phyloP scores from a whole-genome alignment of 1,284 basidiomycete genomes.

The Polyporus tsugae region DNA sequence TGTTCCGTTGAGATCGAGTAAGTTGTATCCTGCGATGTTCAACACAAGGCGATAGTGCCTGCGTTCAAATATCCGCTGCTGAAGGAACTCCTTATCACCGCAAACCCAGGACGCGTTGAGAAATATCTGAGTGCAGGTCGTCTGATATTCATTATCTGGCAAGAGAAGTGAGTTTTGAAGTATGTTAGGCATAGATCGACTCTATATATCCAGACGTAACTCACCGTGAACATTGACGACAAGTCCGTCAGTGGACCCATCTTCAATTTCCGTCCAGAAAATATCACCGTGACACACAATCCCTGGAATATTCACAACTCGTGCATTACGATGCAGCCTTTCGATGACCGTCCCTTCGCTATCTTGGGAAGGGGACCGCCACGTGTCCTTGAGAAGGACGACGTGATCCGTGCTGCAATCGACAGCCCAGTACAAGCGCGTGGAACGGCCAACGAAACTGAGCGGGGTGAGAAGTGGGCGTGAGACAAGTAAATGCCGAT shows the following conservation, averaged over 20 bases:
- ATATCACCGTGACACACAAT: not conserved
- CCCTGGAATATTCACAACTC: not conserved
- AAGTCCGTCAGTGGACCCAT: not conserved
- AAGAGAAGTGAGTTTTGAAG: too few species aligned
- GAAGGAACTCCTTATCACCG: not conserved
- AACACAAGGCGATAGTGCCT: not conserved
- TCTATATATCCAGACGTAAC: too few species aligned
- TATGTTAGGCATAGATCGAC: too few species aligned
- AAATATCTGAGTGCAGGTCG: not conserved
- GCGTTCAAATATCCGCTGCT: not conserved
- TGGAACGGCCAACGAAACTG: slow-evolving; percentile 3
- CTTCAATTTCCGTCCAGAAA: not conserved
- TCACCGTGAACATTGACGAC: not conserved
- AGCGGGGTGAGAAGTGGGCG: slow-evolving; percentile 12
- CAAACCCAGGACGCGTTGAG: not conserved
- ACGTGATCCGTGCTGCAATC: not conserved
- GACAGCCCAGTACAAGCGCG: slow-evolving; percentile 18
- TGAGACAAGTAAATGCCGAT: slow-evolving; percentile 11
- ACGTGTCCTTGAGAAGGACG: slow-evolving; percentile 22
- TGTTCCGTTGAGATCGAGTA: not conserved
- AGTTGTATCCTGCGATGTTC: not conserved
- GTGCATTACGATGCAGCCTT: not conserved
- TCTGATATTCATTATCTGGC: not conserved
- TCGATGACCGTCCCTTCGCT: not conserved
- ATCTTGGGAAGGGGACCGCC: slow-evolving; percentile 5